Conservation (phyloP, 2,329 filamentous ascomycete genomes). For the Chalara sp. region DNA sequence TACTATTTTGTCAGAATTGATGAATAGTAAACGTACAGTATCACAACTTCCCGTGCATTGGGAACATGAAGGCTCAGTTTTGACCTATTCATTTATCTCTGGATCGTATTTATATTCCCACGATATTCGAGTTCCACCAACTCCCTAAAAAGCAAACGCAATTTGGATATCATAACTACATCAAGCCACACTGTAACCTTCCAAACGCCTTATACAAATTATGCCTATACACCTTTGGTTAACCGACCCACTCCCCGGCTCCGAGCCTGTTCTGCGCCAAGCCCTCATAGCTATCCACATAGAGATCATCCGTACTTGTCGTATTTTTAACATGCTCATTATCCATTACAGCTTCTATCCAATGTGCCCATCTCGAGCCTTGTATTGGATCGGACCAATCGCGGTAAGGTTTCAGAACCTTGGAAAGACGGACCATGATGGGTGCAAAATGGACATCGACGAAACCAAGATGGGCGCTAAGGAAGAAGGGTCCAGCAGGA, state of each 20-base stretch:
- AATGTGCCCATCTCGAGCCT: conserved; percentile 29
- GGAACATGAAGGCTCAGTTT: too few species aligned
- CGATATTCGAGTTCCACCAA: too few species aligned
- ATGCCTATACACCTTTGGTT: too few species aligned
- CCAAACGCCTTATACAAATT: too few species aligned
- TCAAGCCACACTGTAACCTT: too few species aligned
- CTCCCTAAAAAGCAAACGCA: too few species aligned
- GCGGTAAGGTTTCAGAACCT: conserved; percentile 32
- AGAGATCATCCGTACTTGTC: conserved; percentile 42
- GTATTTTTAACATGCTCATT: conserved; percentile 31
- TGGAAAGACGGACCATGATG: conserved; percentile 32
- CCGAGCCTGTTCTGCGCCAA: conserved; percentile 58
- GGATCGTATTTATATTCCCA: too few species aligned
- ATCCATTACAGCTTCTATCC: conserved; percentile 31
- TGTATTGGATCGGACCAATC: conserved; percentile 30
- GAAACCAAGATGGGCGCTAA: conserved; percentile 28
- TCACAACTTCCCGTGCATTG: too few species aligned
- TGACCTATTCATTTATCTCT: too few species aligned
- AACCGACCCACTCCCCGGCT: conserved; percentile 42
- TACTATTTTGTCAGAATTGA: too few species aligned
- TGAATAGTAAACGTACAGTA: too few species aligned
- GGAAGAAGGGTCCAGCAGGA: conserved; percentile 27
- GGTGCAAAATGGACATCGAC: conserved; percentile 34
- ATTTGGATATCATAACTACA: too few species aligned
- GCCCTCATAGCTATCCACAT: conserved; percentile 62